These are phyloP conservation scores for Tuber aestivum DNA, from an alignment of 495 filamentous ascomycete species.

Conservation along the genomic window DNA sequence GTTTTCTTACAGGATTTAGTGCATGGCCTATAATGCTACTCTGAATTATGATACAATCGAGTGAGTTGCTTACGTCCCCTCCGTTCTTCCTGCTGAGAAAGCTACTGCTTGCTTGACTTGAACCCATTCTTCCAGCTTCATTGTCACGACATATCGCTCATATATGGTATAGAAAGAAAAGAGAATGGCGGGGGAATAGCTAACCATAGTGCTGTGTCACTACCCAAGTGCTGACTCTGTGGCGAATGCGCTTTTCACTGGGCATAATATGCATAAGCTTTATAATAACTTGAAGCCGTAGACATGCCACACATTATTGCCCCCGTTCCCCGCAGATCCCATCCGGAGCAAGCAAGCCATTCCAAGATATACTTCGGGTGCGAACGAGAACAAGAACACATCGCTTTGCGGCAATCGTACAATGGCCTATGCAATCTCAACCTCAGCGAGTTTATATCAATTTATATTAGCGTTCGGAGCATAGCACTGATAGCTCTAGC, in stretches of 20 bases:
- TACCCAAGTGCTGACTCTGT: not conserved
- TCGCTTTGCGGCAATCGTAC: not conserved
- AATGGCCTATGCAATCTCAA: not conserved
- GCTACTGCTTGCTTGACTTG: not conserved
- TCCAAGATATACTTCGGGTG: not conserved
- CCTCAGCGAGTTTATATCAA: not conserved
- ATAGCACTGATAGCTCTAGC: not conserved
- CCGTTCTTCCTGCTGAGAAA: not conserved
- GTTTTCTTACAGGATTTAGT: not conserved
- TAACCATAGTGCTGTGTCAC: not conserved
- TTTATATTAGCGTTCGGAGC: not conserved
- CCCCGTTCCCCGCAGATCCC: not conserved
- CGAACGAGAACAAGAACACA: not conserved
- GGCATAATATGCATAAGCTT: not conserved
- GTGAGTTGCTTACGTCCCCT: not conserved
- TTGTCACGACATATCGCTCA: not conserved
- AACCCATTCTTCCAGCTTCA: not conserved
- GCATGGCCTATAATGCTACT: not conserved
- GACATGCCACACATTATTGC: not conserved
- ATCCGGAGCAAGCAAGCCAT: no score
- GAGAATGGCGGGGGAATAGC: not conserved
- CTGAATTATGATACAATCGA: not conserved
- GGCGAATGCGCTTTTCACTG: not conserved
- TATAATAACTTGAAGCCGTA: not conserved
- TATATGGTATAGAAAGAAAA: not conserved